Evolutionary conservation across 768 basidiomycete genomes (phyloP).

Genomic region (Rickenella mellea): DNA sequence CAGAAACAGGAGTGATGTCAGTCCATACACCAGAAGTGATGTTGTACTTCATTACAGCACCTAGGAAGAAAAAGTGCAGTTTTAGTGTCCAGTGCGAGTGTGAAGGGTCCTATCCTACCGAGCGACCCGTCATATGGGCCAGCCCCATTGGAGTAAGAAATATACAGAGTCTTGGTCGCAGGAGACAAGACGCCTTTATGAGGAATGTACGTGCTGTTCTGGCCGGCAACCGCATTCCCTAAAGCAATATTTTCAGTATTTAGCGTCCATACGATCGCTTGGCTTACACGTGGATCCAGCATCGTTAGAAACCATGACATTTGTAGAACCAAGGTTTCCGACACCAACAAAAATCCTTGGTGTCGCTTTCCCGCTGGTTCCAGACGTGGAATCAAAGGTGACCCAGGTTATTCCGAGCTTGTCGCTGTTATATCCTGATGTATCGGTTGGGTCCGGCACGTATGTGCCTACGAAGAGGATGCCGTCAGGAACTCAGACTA

Average conservation of each 20-base stretch:
- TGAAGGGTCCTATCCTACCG: conserved; percentile 18
- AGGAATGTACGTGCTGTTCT: conserved; percentile 47
- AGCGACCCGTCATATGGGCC: conserved; percentile 54
- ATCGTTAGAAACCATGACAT: conserved; percentile 47
- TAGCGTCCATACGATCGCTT: neutral
- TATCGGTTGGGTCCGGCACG: conserved; percentile 41
- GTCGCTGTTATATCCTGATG: conserved; percentile 28
- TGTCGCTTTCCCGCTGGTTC: conserved; percentile 40
- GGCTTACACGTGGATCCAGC: conserved; percentile 47
- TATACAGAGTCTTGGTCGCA: conserved; percentile 44
- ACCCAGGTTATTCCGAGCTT: conserved; percentile 46
- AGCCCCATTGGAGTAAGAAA: conserved; percentile 54
- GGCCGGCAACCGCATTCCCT: conserved; percentile 52
- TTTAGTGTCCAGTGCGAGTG: neutral
- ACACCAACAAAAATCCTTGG: conserved; percentile 64
- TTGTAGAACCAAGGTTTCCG: conserved; percentile 42
- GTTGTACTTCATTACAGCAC: conserved; percentile 29
- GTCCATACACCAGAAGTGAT: conserved; percentile 47
- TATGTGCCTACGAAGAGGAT: conserved; percentile 33
- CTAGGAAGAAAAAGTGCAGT: neutral
- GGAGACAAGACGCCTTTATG: conserved; percentile 62
- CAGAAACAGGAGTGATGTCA: conserved; percentile 53
- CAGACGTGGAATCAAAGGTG: conserved; percentile 53
- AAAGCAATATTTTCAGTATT: neutral
- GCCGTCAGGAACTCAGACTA: neutral